Conservation (phyloP, 2,329 filamentous ascomycete genomes). For the Daldinia sp. region DNA sequence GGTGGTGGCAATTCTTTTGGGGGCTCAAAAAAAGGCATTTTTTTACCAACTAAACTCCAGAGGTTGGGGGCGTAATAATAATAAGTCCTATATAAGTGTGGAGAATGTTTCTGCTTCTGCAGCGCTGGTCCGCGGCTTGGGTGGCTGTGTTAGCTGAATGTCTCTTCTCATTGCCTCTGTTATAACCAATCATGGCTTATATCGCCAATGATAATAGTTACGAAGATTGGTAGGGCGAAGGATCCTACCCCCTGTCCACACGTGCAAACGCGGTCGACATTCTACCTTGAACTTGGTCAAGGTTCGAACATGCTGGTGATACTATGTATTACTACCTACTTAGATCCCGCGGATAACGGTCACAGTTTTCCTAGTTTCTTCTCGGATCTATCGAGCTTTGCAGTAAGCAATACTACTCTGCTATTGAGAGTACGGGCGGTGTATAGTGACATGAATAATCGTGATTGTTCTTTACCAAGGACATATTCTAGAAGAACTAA, state of each 20-base stretch:
- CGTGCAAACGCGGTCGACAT: conserved; percentile 26
- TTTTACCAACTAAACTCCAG: neutral
- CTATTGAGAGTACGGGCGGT: too few species aligned
- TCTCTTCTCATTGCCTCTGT: conserved; percentile 12
- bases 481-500: neutral
- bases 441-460: neutral
- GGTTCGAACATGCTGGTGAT: conserved; percentile 15
- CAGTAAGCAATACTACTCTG: neutral
- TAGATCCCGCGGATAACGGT: conserved; percentile 16
- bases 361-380: neutral
- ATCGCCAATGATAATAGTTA: conserved; percentile 14
- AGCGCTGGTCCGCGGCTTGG: conserved; percentile 18
- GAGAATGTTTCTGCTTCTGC: conserved; percentile 23
- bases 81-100: conserved; percentile 22
- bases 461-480: neutral
- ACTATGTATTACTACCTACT: neutral
- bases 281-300: neutral
- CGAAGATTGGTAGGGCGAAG: conserved; percentile 19
- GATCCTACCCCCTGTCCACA: conserved; percentile 32
- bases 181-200: conserved; percentile 3
- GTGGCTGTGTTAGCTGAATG: conserved; percentile 37
- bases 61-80: conserved; percentile 36
- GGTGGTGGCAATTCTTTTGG: neutral
- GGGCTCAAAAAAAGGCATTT: conserved; percentile 2
- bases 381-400: neutral